Evolutionary conservation across 2,329 filamentous ascomycete genomes (phyloP).

Genomic region (Trichophyton benhamiae): DNA sequence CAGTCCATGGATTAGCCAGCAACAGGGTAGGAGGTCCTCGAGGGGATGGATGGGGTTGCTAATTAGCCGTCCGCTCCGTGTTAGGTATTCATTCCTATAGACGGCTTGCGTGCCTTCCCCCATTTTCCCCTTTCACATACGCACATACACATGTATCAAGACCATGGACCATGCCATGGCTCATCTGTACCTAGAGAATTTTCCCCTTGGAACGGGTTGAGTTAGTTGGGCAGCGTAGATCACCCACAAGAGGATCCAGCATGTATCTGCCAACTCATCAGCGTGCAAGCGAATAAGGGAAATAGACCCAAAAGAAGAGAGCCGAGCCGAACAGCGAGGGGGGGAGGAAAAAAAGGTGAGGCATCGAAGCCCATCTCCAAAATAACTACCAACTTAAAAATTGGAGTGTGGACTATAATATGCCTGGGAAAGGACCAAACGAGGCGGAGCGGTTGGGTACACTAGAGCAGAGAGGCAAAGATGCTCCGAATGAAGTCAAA

Average conservation of each 20-base stretch:
- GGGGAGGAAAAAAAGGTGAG: slow-evolving; percentile 13
- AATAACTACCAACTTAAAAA: slow-evolving; percentile 1
- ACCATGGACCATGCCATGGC: background rate
- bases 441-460: slow-evolving; percentile 2
- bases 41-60: background rate
- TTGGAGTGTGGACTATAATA: background rate
- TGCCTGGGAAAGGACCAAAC: background rate
- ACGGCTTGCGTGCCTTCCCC: background rate
- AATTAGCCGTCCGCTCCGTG: background rate
- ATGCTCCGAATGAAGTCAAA: background rate
- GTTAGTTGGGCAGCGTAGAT: slow-evolving; percentile 19
- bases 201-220: background rate
- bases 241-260: slow-evolving; percentile 27
- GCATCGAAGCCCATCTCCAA: slow-evolving; percentile 12
- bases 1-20: background rate
- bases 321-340: slow-evolving; percentile 14
- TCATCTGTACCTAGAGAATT: background rate
- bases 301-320: slow-evolving; percentile 9
- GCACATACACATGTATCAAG: background rate
- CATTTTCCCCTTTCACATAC: background rate
- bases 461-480: background rate
- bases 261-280: slow-evolving; percentile 18
- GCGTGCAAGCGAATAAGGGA: slow-evolving; percentile 6
- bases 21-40: background rate
- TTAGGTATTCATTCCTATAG: background rate